Conservation (phyloP, 495 filamentous ascomycete species). For the Tuber umbilicatum region DNA sequence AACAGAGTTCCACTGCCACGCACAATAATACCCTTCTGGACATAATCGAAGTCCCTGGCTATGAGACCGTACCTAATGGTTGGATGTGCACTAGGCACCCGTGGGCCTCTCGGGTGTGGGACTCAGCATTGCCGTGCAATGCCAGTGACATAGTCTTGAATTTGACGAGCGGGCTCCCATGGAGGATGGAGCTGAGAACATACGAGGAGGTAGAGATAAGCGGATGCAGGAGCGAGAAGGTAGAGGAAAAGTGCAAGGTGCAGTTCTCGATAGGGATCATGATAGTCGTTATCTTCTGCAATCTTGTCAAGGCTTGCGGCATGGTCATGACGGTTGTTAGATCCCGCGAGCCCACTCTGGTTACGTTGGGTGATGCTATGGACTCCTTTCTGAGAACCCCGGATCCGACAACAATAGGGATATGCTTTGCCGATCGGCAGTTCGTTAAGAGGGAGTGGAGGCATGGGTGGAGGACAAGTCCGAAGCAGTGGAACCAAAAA, state of each 20-base stretch:
- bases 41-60: no score
- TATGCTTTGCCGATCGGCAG: slow-evolving; percentile 39
- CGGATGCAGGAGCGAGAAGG: slow-evolving; percentile 5
- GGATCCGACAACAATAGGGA: slow-evolving; percentile 15
- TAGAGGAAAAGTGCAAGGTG: slow-evolving; percentile 26
- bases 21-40: no score
- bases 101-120: no score
- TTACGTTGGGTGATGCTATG: slow-evolving; percentile 13
- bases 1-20: no score
- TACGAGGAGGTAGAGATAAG: no score
- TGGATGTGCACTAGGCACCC: no score
- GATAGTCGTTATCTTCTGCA: slow-evolving; percentile 8
- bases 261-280: slow-evolving; percentile 42
- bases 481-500: no score
- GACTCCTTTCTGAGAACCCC: slow-evolving; percentile 4
- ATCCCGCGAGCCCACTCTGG: slow-evolving; percentile 16
- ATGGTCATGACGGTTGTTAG: slow-evolving; percentile 36
- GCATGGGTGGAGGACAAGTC: neutral
- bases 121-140: no score
- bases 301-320: neutral
- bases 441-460: slow-evolving; percentile 14
- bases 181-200: no score
- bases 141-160: no score
- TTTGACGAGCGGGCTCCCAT: no score
- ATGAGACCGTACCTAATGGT: no score